phyloP scores from a whole-genome alignment of 768 basidiomycete genomes.

The Russula compacta region DNA sequence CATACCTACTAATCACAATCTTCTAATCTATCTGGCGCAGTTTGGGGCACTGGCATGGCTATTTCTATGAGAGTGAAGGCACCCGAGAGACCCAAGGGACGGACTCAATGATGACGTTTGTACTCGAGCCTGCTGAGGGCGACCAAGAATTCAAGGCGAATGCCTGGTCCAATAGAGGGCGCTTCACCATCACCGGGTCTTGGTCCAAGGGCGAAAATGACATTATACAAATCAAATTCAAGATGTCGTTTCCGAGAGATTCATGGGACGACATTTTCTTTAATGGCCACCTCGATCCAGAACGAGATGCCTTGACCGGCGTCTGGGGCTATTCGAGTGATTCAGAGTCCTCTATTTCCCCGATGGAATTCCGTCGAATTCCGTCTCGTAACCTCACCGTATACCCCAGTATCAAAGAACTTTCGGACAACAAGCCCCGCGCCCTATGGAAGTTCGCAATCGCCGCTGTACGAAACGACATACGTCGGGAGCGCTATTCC shows the following conservation, averaged over 20 bases:
- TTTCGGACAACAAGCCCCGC: constrained; percentile 22
- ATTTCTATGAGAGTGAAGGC: constrained; percentile 1
- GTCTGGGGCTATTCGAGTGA: background rate
- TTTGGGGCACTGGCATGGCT: constrained; percentile 15
- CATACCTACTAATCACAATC: background rate
- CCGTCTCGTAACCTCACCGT: constrained; percentile 22
- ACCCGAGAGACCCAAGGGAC: background rate
- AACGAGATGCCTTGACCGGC: constrained; percentile 7
- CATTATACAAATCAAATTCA: constrained; percentile 11
- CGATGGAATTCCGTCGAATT: constrained; percentile 23
- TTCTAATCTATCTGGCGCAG: background rate
- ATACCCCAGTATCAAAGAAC: constrained; percentile 22
- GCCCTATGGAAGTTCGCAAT: constrained; percentile 29
- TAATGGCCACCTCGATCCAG: background rate
- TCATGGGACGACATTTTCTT: constrained; percentile 2
- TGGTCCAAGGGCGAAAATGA: constrained; percentile 16
- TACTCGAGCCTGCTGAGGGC: constrained; percentile 2
- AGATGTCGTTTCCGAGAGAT: constrained; percentile 6
- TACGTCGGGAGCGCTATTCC: constrained; percentile 23
- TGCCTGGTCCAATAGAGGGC: constrained; percentile 11
- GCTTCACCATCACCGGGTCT: constrained; percentile 16
- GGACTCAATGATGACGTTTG: constrained; percentile 10
- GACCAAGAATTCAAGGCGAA: constrained; percentile 7
- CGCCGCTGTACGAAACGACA: constrained; percentile 17
- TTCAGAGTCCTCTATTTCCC: background rate